Percentiles rank a stretch among this genome's conserved stretches.
Conservation (phyloP, 108 stramenopile species). For the Discostella pseudostelligera region DNA sequence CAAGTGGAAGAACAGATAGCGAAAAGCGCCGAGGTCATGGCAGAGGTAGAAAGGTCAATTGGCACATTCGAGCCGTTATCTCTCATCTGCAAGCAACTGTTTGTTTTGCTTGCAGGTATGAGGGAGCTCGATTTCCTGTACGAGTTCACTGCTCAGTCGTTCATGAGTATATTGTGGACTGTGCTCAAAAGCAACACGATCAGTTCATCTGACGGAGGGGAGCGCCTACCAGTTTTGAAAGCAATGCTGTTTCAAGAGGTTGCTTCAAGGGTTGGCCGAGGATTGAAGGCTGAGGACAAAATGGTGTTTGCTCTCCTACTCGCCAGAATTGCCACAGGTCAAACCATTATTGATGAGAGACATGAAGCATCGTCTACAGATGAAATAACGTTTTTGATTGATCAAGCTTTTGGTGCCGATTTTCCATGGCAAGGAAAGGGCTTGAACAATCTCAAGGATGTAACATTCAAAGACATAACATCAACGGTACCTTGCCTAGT, state of each 20-base stretch:
- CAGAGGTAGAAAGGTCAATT: conserved; percentile 83
- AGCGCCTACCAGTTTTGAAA: conserved; percentile 65
- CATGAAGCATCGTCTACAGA: conserved; percentile 35
- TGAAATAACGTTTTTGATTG: conserved; percentile 56
- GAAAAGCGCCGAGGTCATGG: conserved; percentile 87
- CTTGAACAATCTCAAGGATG: conserved; percentile 71
- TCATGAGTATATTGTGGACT: conserved; percentile 79
- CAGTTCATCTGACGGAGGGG: conserved; percentile 30
- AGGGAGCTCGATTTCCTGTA: conserved; percentile 78
- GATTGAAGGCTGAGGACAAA: conserved; percentile 89
- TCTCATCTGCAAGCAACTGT: conserved; percentile 67
- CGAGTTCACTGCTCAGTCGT: conserved; percentile 81
- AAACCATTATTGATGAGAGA: conserved; percentile 8
- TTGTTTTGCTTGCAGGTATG: conserved; percentile 64
- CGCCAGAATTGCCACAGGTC: conserved; percentile 72
- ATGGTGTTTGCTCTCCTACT: conserved; percentile 89
- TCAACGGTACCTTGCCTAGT: conserved; percentile 79
- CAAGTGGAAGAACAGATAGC: conserved; percentile 93
- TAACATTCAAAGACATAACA: conserved; percentile 75
- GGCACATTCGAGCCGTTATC: conserved; percentile 86
- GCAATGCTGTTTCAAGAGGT: conserved; percentile 74
- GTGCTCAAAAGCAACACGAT: conserved; percentile 52
- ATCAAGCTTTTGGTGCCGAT: conserved; percentile 56
- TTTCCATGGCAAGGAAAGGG: conserved; percentile 94
- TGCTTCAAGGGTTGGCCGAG: conserved; percentile 83